Percentiles rank a stretch among this genome's conserved stretches.
phyloP scores from a whole-genome alignment of 2,329 filamentous ascomycete genomes.

The Pseudogymnoascus sp. region DNA sequence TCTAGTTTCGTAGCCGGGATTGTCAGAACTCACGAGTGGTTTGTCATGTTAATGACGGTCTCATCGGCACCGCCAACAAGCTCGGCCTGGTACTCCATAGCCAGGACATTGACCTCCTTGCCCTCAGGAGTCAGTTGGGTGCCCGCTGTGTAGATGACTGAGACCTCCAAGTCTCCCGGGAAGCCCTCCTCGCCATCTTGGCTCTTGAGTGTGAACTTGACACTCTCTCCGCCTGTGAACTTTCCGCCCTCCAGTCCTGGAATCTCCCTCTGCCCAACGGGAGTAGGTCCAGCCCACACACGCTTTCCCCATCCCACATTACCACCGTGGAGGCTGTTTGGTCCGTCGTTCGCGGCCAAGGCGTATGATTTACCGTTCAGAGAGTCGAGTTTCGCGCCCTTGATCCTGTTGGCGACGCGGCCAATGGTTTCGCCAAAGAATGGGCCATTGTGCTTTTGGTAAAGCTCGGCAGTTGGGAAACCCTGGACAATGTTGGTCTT shows the following conservation, averaged over 20 bases:
- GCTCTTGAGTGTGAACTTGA: slow-evolving; percentile 59
- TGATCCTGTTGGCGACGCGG: slow-evolving; percentile 72
- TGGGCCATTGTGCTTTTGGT: slow-evolving; percentile 64
- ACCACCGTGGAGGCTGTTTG: slow-evolving; percentile 69
- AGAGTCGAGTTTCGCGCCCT: slow-evolving; percentile 57
- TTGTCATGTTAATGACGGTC: slow-evolving; percentile 87
- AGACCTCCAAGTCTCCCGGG: slow-evolving; percentile 73
- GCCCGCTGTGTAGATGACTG: slow-evolving; percentile 69
- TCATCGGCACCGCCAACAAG: slow-evolving; percentile 74
- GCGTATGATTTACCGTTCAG: slow-evolving; percentile 65
- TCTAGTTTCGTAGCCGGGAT: slow-evolving; percentile 1
- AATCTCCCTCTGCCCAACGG: slow-evolving; percentile 44
- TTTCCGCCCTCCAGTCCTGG: slow-evolving; percentile 52
- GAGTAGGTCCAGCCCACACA: slow-evolving; percentile 63
- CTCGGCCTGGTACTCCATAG: slow-evolving; percentile 84
- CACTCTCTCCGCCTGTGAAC: slow-evolving; percentile 53
- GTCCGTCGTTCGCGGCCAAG: slow-evolving; percentile 67
- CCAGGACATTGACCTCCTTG: slow-evolving; percentile 61
- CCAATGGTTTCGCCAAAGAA: slow-evolving; percentile 95
- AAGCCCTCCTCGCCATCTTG: slow-evolving; percentile 82
- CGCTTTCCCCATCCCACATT: slow-evolving; percentile 72
- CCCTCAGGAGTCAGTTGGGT: slow-evolving; percentile 52
- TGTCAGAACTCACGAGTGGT: slow-evolving; percentile 63
- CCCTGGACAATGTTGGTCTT: slow-evolving; percentile 81
- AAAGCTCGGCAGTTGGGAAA: slow-evolving; percentile 68